Base-by-base conservation (phyloP, 352 stramenopile genomes). In the Phytophthora pini region DNA sequence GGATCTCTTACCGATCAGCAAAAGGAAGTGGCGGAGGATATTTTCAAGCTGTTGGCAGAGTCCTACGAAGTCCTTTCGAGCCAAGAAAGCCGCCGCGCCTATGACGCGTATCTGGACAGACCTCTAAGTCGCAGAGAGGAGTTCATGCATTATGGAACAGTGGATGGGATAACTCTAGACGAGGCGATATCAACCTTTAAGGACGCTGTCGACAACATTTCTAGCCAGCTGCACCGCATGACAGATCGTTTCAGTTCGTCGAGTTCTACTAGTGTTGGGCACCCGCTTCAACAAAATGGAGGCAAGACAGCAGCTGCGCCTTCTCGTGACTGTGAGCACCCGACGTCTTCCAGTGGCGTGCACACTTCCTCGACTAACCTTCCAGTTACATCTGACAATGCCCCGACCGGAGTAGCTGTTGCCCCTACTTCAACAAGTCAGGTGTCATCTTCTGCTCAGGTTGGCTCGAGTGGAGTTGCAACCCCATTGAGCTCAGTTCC, bases 21-120 rank as follows among this genome's bases (percentile, higher is more conserved):
- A 59, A 80, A 84, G 20, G 76, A 89, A 26, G 80, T 79, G 44
- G 87, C 87, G 2, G 85, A 94, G 52, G 65, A 82, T 45, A 80
- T 90, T 4, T 95, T 95, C 55, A 94, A 95, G 67, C 56, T 95
- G 5, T 61, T 94, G 8, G 87, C 87, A 10, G 85, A 95, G 57
- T 79, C 87, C 6, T 94, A 95, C 34, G 87, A 95, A 68, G 84
- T 93, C 29, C 65, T 95, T 12, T 92, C 85, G 8, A 84, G 87
- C 56, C 32, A 75, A 17, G 72, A 82, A 10, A 82, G 75, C 2
- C 70, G 85, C 8, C 53, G 54, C 9, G 71, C 65, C 3, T 95
- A 95, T 55, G 87, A 95, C 46, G 56, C 59, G 1, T 73, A 85
- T 20, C 57, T 95, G n/a, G 71, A 79, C 43, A 68, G 77, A 31